These are phyloP conservation scores for Pugionium dolabratum DNA, from an alignment of 345 rosid species.

Conservation along the genomic window DNA sequence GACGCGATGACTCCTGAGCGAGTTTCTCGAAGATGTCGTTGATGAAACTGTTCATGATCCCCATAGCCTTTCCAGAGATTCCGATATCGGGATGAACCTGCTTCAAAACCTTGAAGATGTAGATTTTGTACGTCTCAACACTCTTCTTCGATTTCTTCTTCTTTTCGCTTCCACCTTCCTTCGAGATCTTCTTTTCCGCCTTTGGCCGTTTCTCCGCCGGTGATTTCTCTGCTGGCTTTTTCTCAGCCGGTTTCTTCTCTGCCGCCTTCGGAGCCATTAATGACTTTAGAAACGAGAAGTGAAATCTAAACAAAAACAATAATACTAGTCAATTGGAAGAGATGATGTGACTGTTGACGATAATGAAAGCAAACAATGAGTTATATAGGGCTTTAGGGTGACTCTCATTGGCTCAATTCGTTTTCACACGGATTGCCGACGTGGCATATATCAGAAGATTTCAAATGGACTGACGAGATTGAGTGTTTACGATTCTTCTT, in stretches of 20 bases:
- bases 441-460: too few species aligned
- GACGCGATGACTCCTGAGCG: conserved; percentile 29
- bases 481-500: too few species aligned
- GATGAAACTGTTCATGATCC: conserved; percentile 47
- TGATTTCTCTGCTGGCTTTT: conserved; percentile 17
- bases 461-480: too few species aligned
- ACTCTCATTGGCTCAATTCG: too few species aligned
- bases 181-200: conserved; percentile 63
- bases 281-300: background rate
- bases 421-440: too few species aligned
- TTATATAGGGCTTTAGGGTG: too few species aligned
- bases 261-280: conserved; percentile 65
- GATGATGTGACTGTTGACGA: too few species aligned
- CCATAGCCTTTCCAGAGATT: conserved; percentile 58
- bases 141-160: conserved; percentile 63
- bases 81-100: conserved; percentile 56
- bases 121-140: conserved; percentile 68
- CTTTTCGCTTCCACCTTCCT: conserved; percentile 53
- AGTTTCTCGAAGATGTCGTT: conserved; percentile 13
- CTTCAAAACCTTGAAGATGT: conserved; percentile 65
- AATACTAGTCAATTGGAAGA: too few species aligned
- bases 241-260: conserved; percentile 51
- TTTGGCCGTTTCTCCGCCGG: conserved; percentile 57
- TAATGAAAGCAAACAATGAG: too few species aligned
- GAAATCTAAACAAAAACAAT: too few species aligned